Evolutionary conservation across 345 rosid species (phyloP).

Genomic region (Arabis alpina): DNA sequence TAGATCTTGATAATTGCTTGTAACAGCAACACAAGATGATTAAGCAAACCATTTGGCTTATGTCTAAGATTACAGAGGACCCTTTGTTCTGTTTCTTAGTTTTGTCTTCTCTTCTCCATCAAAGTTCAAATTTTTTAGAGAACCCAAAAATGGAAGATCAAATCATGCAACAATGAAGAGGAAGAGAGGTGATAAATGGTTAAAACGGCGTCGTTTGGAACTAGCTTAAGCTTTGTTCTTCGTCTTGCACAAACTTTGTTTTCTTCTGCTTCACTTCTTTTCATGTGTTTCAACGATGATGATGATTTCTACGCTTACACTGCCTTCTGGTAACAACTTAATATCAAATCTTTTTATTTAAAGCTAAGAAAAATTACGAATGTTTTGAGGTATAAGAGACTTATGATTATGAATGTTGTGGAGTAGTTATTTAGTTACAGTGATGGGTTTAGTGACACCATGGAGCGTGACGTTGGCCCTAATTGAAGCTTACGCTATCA

Average conservation of each 20-base stretch:
- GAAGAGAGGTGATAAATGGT: slow-evolving; percentile 14
- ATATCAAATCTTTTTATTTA: background rate
- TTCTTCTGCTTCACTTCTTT: slow-evolving; percentile 59
- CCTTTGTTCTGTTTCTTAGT: slow-evolving; percentile 30
- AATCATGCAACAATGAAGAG: slow-evolving; percentile 2
- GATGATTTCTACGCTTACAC: slow-evolving; percentile 62
- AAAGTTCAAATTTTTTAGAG: slow-evolving; percentile 3
- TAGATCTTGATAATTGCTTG: slow-evolving; percentile 40
- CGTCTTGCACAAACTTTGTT: slow-evolving; percentile 61
- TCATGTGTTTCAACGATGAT: slow-evolving; percentile 60
- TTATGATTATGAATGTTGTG: background rate
- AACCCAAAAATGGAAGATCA: slow-evolving; percentile 23
- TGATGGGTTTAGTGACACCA: slow-evolving; percentile 72
- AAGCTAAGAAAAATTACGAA: background rate
- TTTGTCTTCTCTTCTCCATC: background rate
- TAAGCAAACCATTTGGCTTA: slow-evolving; percentile 16
- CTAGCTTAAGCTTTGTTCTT: slow-evolving; percentile 61
- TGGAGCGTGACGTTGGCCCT: slow-evolving; percentile 63
- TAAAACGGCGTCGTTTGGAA: slow-evolving; percentile 56
- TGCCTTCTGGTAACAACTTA: slow-evolving; percentile 55
- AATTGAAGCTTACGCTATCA: slow-evolving; percentile 61
- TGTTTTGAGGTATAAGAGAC: background rate
- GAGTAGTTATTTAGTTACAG: slow-evolving; percentile 65
- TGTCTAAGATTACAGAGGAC: slow-evolving; percentile 33
- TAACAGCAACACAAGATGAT: slow-evolving; percentile 14